Evolutionary conservation across 208 protist genomes (phyloP).

Genomic region (Leishmania lainsoni): DNA sequence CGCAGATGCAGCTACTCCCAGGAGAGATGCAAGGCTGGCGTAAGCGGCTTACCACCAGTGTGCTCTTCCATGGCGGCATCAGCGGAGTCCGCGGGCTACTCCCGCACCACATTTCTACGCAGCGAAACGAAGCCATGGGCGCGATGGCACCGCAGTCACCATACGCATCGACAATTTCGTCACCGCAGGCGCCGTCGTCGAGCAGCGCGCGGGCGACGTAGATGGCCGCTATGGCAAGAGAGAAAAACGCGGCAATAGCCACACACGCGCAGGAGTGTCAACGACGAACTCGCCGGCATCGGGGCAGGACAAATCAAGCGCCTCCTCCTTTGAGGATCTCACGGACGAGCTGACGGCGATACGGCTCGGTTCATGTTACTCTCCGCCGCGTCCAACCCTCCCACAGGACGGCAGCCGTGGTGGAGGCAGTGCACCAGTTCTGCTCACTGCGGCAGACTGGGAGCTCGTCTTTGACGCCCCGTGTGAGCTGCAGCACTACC

Average conservation of each 20-base stretch:
- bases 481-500: not conserved
- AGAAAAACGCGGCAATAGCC: not conserved
- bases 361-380: constrained; percentile 27
- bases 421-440: not conserved
- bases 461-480: not conserved
- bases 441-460: constrained; percentile 5
- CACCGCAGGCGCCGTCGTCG: not conserved
- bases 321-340: constrained; percentile 38
- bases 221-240: not conserved
- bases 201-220: not conserved
- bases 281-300: not conserved
- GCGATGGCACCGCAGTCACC: not conserved
- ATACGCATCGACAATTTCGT: not conserved
- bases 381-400: constrained; percentile 20
- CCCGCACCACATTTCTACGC: not conserved
- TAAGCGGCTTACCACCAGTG: constrained; percentile 3
- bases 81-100: not conserved
- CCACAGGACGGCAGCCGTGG: not conserved
- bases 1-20: not conserved
- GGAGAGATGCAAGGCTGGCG: constrained; percentile 7
- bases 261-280: not conserved
- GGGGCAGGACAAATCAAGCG: not conserved
- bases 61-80: not conserved
- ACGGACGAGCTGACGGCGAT: constrained; percentile 34
- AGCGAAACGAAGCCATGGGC: not conserved